Conservation (phyloP, 2,329 filamentous ascomycete genomes). For the Fusarium sp. region DNA sequence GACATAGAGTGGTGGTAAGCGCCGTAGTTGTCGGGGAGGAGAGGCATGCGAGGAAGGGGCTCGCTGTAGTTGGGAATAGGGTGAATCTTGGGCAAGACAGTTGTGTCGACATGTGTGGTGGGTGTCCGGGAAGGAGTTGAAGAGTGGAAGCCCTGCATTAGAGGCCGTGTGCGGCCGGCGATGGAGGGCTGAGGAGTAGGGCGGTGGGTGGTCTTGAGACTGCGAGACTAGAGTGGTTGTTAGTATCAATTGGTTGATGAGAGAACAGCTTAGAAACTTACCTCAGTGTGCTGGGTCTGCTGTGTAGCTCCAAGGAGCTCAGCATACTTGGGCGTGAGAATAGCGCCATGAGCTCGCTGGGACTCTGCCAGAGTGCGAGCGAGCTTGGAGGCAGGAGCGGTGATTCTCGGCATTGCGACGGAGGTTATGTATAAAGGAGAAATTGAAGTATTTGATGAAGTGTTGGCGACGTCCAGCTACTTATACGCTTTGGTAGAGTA, state of each 20-base stretch:
- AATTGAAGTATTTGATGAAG: constrained; percentile 3
- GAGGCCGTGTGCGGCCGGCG: constrained; percentile 60
- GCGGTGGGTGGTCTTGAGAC: constrained; percentile 60
- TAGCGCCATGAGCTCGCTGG: constrained; percentile 53
- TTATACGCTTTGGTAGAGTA: constrained; percentile 28
- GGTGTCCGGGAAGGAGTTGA: constrained; percentile 56
- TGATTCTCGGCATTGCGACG: constrained; percentile 60
- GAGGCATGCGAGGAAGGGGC: constrained; percentile 63
- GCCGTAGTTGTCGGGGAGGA: constrained; percentile 69
- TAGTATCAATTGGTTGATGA: constrained; percentile 16
- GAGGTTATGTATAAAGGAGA: constrained; percentile 9
- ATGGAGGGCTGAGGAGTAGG: constrained; percentile 59
- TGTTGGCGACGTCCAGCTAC: constrained; percentile 23
- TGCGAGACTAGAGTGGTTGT: constrained; percentile 50
- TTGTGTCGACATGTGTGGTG: constrained; percentile 60
- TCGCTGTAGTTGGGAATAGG: constrained; percentile 47
- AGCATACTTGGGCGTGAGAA: constrained; percentile 60
- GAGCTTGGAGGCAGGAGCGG: constrained; percentile 62
- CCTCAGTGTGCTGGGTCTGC: constrained; percentile 52
- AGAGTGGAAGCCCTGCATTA: constrained; percentile 72
- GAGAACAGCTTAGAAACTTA: constrained; percentile 44
- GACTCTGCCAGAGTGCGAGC: constrained; percentile 58
- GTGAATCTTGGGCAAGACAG: constrained; percentile 62
- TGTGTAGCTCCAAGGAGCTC: constrained; percentile 55
- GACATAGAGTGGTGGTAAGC: constrained; percentile 57